Evolutionary conservation across 305 asterid genomes (phyloP).

Genomic region (Fraxinus greggii): DNA sequence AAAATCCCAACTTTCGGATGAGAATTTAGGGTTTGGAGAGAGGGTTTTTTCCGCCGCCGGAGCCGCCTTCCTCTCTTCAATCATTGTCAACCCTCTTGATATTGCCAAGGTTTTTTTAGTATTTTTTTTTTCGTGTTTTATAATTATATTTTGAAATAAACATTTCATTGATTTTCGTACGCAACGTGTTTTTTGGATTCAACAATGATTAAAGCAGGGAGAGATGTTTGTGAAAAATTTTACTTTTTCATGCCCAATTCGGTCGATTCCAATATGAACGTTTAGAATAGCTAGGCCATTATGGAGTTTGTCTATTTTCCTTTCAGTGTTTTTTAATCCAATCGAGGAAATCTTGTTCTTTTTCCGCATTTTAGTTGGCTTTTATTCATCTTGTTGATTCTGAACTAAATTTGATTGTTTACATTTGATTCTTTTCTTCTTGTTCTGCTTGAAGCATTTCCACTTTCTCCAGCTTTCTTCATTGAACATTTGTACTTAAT

Average conservation of each 20-base stretch:
- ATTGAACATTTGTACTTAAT: background rate
- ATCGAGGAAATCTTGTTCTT: background rate
- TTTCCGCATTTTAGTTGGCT: background rate
- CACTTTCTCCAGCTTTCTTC: background rate
- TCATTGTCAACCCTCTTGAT: slow-evolving; percentile 87
- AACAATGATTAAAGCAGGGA: background rate
- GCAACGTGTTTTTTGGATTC: slow-evolving; percentile 10
- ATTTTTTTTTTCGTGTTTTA: background rate
- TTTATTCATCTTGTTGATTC: no score
- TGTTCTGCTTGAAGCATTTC: background rate
- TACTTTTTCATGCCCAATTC: background rate
- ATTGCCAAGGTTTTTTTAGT: slow-evolving; percentile 69
- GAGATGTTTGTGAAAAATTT: background rate
- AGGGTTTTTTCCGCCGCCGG: slow-evolving; percentile 82
- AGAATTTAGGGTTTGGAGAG: slow-evolving; percentile 53
- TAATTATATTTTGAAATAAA: background rate
- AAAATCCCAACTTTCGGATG: slow-evolving; percentile 35
- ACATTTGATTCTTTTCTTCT: background rate
- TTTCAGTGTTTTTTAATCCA: background rate
- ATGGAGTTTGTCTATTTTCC: background rate
- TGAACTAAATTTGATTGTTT: no score
- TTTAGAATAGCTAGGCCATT: background rate
- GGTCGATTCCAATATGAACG: background rate
- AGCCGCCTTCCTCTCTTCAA: slow-evolving; percentile 72
- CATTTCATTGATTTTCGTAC: background rate